Base-by-base conservation (phyloP, 2,329 filamentous ascomycete species). In the Botrytis tulipae region DNA sequence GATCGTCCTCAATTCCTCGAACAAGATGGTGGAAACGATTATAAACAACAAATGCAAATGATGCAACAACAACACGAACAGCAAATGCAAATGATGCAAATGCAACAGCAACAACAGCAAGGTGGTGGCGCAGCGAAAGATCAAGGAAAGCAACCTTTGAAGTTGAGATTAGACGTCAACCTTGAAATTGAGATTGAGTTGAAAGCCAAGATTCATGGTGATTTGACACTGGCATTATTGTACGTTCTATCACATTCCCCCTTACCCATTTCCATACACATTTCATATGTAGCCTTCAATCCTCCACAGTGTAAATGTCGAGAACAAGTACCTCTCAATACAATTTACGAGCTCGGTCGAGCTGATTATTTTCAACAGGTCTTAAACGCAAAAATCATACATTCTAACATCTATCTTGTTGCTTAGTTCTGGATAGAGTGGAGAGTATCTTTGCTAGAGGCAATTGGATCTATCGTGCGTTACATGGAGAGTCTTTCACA, bases 151-250 rank as follows among this genome's bases (percentile, higher is more conserved):
- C 91, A 94, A 78, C 90, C 91, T 40, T 82, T 94, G 80, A 91
- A 90, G 81, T 82, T 95, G 80, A 86, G 89, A 73, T 83, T 94
- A 48, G 92, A 95, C 80, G 84, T 94, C 71, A 95, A 95, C 82
- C 83, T 95, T 69, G 92, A 95, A 78, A 87, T 94, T 70, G 92
- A 95, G 83, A 92, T 95, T 77, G 89, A 93, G 82, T 84, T 95
- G 71, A 94, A 93, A 85, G 92, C 92, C 29, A 91, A 89, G 81
- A 93, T 95, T 76, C 89, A 93, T 78, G 94, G 94, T 80, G 94
- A 97, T 84, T 84, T 97, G 77, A 94, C 93, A 85, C 89, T 90
- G 72, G 77, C 78, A 22, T 79, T 79, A 61, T 73, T 79, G 78
- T 79, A 63, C 74, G 78, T 77, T 72, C 37, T 46, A 25, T 42